Evolutionary conservation across 441 rosid genomes (phyloP), one percentile per base, ranked within the genome.

Genomic region (Populus hybrid): DNA sequence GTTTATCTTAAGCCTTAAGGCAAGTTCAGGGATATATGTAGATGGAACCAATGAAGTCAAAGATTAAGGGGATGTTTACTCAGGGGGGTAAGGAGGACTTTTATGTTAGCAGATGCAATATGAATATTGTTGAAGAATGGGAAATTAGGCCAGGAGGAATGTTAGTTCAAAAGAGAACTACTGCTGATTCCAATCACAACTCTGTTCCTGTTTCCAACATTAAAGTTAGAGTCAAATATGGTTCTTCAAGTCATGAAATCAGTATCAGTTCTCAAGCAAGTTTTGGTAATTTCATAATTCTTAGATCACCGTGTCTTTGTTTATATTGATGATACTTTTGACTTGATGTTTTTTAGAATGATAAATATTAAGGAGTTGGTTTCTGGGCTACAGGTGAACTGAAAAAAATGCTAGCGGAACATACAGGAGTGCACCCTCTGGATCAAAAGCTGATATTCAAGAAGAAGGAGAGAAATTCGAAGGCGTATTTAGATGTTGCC

Each of bases 61-160:
- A 70, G 75, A 42, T 64, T 21, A 40, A 59, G 35, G 75, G 59
- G 66, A 20, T 78, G 74, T 46, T 61, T 30, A 63, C 50, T 34
- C 30, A 38, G 50, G 18, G 66, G 9, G 72, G 40, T 12, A 72
- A 64, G 2, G 73, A 73, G 75, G 69, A 72, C 28, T 77, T 72
- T 61, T 59, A 16, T 5, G 72, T 32, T 28, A 63, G 75, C 61
- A 66, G 65, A 40, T 36, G 26, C 14, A 53, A 26, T 3, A 32
- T 26, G 38, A 18, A 57, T 26, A 70, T 21, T 34, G 75, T 53
- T n/a, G 87, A 79, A 38, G 93, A 91, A 20, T 88, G 92, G 95
- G 99, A 95, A 81, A 76, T 92, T 64, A 87, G 99, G 76, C 99
- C 99, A 11, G 99, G 99, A 8, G 99, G 99, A 57, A 94, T 96